These are phyloP conservation scores for Orbilia quercus DNA, from an alignment of 2,329 filamentous ascomycete species.

Conservation along the genomic window DNA sequence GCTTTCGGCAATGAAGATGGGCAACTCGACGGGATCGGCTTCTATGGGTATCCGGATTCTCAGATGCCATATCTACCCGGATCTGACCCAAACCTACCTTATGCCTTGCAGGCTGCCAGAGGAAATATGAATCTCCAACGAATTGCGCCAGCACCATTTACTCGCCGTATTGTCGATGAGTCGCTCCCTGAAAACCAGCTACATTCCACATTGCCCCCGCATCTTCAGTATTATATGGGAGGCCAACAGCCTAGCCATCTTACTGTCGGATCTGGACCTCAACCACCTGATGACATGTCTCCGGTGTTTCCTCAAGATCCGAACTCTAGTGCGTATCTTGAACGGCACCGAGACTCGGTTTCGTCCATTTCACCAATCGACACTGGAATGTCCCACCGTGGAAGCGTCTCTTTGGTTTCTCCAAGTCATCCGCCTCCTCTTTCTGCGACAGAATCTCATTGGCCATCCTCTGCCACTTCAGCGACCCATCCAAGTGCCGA, in stretches of 20 bases:
- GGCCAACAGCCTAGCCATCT: constrained; percentile 27
- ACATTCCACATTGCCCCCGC: constrained; percentile 38
- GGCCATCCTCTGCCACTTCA: constrained; percentile 51
- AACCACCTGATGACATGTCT: constrained; percentile 33
- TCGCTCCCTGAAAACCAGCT: constrained; percentile 44
- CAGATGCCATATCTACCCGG: constrained; percentile 46
- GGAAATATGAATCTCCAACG: constrained; percentile 57
- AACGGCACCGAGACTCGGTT: constrained; percentile 34
- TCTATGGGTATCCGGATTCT: constrained; percentile 46
- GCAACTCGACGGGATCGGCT: constrained; percentile 45
- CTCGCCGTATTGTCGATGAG: constrained; percentile 44
- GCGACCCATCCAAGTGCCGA: constrained; percentile 45
- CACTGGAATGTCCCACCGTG: constrained; percentile 31
- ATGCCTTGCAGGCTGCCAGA: constrained; percentile 46
- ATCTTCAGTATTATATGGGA: constrained; percentile 46
- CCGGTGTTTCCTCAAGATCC: constrained; percentile 46
- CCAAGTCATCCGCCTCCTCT: constrained; percentile 42
- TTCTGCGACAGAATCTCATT: constrained; percentile 49
- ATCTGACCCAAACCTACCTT: constrained; percentile 42
- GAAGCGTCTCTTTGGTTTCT: constrained; percentile 43
- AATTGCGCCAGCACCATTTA: constrained; percentile 59
- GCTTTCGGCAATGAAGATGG: constrained; percentile 49
- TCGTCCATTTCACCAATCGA: constrained; percentile 43
- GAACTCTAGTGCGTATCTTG: constrained; percentile 27
- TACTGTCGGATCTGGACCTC: constrained; percentile 7